These are phyloP conservation scores for Zasmidium angulare DNA, from an alignment of 2,329 filamentous ascomycete species.

Conservation along the genomic window DNA sequence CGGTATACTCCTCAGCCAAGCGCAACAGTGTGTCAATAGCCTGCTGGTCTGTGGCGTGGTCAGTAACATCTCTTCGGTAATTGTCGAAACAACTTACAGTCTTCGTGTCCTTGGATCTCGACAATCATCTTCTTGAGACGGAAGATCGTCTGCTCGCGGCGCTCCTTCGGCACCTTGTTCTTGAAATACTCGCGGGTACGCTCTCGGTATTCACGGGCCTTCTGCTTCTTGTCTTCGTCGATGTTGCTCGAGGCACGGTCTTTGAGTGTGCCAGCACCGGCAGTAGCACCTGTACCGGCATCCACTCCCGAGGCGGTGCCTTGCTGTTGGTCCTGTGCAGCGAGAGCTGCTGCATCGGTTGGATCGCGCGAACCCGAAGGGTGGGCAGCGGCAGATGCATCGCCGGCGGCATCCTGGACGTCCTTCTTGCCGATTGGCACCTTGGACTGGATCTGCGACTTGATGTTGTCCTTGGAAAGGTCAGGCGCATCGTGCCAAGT, in stretches of 20 bases:
- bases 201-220: conserved; percentile 44
- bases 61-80: conserved; percentile 21
- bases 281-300: conserved; percentile 49
- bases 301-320: conserved; percentile 53
- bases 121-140: conserved; percentile 97
- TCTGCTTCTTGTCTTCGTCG: conserved; percentile 59
- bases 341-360: conserved; percentile 53
- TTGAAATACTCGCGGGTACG: conserved; percentile 72
- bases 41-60: conserved; percentile 61
- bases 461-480: conserved; percentile 66
- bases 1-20: conserved; percentile 80
- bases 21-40: conserved; percentile 85
- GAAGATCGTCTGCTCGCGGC: conserved; percentile 87
- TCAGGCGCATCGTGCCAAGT: conserved; percentile 67
- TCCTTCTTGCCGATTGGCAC: conserved; percentile 59
- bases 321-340: conserved; percentile 54
- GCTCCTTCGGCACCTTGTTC: conserved; percentile 87
- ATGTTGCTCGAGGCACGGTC: conserved; percentile 60
- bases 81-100: conserved; percentile 58
- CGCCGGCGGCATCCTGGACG: conserved; percentile 58
- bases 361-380: conserved; percentile 57
- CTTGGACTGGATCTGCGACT: conserved; percentile 63
- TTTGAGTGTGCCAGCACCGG: conserved; percentile 51
- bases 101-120: conserved; percentile 91
- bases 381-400: conserved; percentile 59